Evolutionary conservation across 1,284 basidiomycete genomes (phyloP).

Genomic region (Fistulina hepatica): DNA sequence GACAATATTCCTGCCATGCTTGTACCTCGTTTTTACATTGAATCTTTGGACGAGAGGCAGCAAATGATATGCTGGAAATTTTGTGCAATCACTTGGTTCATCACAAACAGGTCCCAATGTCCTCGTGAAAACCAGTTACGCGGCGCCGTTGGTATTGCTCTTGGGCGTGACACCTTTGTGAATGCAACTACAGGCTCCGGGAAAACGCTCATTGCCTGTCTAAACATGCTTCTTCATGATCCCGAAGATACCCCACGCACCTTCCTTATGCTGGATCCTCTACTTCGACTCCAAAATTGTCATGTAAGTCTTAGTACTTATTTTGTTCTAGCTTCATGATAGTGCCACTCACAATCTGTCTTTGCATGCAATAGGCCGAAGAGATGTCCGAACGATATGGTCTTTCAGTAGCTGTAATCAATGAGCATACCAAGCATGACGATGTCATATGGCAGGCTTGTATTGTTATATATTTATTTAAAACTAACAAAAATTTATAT

Average conservation of each 20-base stretch:
- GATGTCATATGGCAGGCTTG: constrained; percentile 18
- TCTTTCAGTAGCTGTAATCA: constrained; percentile 19
- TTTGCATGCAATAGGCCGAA: constrained; percentile 1
- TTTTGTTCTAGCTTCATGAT: not conserved
- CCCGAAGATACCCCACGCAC: constrained; percentile 10
- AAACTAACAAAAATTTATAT: not conserved
- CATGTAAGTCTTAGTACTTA: constrained; percentile 12
- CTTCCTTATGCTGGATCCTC: constrained; percentile 19
- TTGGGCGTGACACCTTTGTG: too few relatives aligned
- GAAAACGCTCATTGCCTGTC: constrained; percentile 4
- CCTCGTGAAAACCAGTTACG: too few relatives aligned
- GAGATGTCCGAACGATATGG: constrained; percentile 18
- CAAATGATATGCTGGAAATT: too few relatives aligned
- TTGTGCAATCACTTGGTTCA: too few relatives aligned
- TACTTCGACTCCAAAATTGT: constrained; percentile 20
- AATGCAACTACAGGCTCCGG: constrained; percentile 9
- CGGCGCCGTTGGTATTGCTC: too few relatives aligned
- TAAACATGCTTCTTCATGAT: constrained; percentile 2
- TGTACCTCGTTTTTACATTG: too few relatives aligned
- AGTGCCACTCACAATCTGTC: not conserved
- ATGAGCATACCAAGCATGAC: constrained; percentile 21
- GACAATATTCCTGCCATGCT: too few relatives aligned
- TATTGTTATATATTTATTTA: not conserved
- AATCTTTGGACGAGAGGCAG: too few relatives aligned
- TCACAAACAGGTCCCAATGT: too few relatives aligned